Conservation (phyloP, 352 stramenopile genomes). For the Phytophthora colocasiae region DNA sequence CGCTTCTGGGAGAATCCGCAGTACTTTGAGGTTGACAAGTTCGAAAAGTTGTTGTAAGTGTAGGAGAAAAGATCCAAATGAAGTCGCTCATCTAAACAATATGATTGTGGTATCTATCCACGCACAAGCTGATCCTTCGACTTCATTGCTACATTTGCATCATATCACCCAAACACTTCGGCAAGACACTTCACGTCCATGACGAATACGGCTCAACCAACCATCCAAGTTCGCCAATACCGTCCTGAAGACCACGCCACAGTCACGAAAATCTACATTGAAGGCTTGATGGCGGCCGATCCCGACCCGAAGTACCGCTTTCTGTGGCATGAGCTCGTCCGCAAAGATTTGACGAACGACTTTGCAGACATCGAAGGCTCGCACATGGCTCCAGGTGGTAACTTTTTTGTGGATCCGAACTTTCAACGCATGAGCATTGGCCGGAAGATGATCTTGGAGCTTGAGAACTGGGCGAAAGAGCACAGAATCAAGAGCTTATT, state of each 20-base stretch:
- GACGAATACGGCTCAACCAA: background rate
- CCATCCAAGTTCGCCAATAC: constrained; percentile 25
- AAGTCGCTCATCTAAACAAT: constrained; percentile 7
- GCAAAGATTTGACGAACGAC: constrained; percentile 14
- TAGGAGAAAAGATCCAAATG: background rate
- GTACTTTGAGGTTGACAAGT: constrained; percentile 27
- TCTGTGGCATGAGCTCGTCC: constrained; percentile 5
- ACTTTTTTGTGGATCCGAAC: constrained; percentile 37
- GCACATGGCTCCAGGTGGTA: constrained; percentile 26
- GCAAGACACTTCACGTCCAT: background rate
- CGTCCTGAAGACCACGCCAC: constrained; percentile 26
- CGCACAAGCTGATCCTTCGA: background rate
- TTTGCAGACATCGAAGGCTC: constrained; percentile 17
- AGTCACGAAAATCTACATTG: constrained; percentile 23
- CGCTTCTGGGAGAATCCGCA: constrained; percentile 21
- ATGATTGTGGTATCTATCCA: background rate
- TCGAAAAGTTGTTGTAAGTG: constrained; percentile 29
- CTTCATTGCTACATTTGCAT: constrained; percentile 6
- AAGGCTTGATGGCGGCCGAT: constrained; percentile 9
- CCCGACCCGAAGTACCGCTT: constrained; percentile 2
- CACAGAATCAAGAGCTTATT: constrained; percentile 23
- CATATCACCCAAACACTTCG: background rate
- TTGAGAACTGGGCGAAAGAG: constrained; percentile 23
- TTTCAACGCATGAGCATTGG: constrained; percentile 35
- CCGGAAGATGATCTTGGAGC: constrained; percentile 24